A percentile compares a stretch with the other conserved stretches of the same genome.
Conservation (phyloP, 1,139 yeast species). For the Geotrichum cucujoidarum region DNA sequence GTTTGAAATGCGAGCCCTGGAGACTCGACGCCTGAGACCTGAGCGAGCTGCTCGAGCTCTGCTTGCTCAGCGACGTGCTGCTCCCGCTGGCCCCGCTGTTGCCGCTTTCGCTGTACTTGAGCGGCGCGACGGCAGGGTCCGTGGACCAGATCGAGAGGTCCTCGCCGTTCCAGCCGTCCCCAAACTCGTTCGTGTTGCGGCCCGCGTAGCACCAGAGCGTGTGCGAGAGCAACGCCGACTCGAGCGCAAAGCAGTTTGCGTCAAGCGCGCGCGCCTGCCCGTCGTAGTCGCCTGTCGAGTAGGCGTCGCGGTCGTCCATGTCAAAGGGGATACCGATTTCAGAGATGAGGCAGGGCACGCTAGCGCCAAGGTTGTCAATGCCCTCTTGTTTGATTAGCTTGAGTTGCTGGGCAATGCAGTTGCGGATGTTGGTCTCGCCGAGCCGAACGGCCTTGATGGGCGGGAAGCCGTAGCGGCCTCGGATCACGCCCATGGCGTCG, state of each 20-base stretch:
- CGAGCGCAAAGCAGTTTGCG: conserved; percentile 74
- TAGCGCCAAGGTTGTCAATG: conserved; percentile 31
- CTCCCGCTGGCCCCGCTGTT: not conserved
- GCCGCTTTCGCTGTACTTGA: not conserved
- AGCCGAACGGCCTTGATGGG: conserved; percentile 75
- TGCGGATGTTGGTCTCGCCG: conserved; percentile 75
- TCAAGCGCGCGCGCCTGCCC: conserved; percentile 81
- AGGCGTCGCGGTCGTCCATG: conserved; percentile 77
- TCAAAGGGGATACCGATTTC: conserved; percentile 98
- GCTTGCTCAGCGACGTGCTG: no score
- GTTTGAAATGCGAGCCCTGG: not conserved
- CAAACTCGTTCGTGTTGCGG: conserved; percentile 69
- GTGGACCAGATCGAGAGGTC: conserved; percentile 83
- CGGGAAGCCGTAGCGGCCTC: conserved; percentile 59
- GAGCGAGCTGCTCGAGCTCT: no score
- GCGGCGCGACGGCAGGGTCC: conserved; percentile 36
- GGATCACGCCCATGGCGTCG: conserved; percentile 84
- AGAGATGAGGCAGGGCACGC: conserved; percentile 58
- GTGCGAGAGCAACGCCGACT: conserved; percentile 63
- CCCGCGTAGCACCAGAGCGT: conserved; percentile 84
- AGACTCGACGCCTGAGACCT: no score
- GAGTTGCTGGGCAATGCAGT: conserved; percentile 64
- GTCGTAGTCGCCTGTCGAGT: conserved; percentile 54
- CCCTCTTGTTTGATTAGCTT: conserved; percentile 61
- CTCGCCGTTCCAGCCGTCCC: conserved; percentile 91